Conservation (phyloP, 768 basidiomycete genomes). For the Lentinula edodes region DNA sequence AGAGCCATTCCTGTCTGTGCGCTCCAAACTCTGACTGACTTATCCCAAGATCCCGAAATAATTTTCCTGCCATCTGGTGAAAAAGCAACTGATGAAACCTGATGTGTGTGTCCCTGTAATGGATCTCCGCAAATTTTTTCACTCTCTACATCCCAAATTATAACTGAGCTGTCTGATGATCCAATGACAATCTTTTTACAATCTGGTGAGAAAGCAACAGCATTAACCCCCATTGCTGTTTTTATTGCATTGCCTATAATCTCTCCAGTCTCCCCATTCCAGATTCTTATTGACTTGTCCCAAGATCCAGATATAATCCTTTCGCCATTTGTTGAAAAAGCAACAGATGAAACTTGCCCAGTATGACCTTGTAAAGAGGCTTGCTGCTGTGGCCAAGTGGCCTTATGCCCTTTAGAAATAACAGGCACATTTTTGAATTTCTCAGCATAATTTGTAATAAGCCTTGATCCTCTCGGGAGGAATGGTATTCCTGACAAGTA, state of each 20-base stretch:
- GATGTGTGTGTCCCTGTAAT: neutral
- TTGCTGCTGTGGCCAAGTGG: neutral
- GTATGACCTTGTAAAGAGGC: neutral
- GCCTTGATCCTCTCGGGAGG: constrained; percentile 4
- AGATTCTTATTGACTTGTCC: neutral
- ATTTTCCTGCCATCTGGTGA: neutral
- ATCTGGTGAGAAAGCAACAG: neutral
- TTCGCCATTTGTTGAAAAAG: neutral
- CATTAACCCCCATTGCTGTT: neutral
- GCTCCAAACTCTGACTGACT: neutral
- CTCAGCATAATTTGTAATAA: constrained; percentile 7
- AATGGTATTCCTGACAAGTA: constrained; percentile 21
- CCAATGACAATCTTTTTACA: neutral
- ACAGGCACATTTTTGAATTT: neutral
- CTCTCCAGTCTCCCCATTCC: constrained; percentile 27
- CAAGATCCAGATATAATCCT: neutral
- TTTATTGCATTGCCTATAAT: constrained; percentile 8
- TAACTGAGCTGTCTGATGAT: neutral
- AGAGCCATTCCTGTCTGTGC: neutral
- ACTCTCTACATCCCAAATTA: neutral
- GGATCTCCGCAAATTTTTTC: neutral
- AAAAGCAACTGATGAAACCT: neutral
- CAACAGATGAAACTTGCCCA: neutral
- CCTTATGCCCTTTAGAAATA: neutral
- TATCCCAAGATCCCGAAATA: neutral